Base-by-base conservation (phyloP, 495 filamentous ascomycete genomes). In the Viridothelium virens region DNA sequence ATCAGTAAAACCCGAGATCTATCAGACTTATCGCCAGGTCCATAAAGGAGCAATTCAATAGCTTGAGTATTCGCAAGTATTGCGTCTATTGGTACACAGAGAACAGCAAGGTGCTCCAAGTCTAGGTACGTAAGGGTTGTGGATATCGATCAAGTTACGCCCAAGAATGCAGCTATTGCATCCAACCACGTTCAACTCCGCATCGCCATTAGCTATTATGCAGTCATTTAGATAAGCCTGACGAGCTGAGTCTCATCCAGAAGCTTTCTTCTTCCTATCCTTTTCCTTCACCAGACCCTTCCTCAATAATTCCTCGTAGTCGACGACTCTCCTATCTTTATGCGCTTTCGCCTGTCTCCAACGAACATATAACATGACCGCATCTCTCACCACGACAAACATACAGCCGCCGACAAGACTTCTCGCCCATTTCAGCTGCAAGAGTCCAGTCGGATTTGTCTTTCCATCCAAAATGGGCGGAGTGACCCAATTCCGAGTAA, bases 361-460 rank as follows among this genome's bases (percentile, higher is more conserved):
- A 70, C 88, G 85, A 61, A 85, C 85, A 73, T 91, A 94, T 6
- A 94, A 79, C 68, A 86, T 77, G 63, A 92, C 77, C 3, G 84
- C 87, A 74, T 96, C 91, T 70, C 88, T 89, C 6, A 92, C 72
- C 31, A 92, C 83, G 56, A 92, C 86, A 69, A 90, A 92, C 56
- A 90, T 78, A 74, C 89, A 93, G 0, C 91, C 91, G 12, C 91
- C 91, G 5, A 89, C 81, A 2, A 94, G 79, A 69, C 88, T 94
- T 62, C 91, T 82, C 7, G 90, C 91, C 87, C 91, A 94, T 34
- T 83, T 80, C 53, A 83, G 79, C 71, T 92, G 89, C 37, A 96
- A 77, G 31, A 93, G 77, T 1, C 90, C 87, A 7, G 81, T 76
- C 33, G 67, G 61, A 56, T 67, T 72, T 59, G 53, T 2, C 48